Conservation (phyloP, 2,329 filamentous ascomycete species). For the Trichophyton verrucosum region DNA sequence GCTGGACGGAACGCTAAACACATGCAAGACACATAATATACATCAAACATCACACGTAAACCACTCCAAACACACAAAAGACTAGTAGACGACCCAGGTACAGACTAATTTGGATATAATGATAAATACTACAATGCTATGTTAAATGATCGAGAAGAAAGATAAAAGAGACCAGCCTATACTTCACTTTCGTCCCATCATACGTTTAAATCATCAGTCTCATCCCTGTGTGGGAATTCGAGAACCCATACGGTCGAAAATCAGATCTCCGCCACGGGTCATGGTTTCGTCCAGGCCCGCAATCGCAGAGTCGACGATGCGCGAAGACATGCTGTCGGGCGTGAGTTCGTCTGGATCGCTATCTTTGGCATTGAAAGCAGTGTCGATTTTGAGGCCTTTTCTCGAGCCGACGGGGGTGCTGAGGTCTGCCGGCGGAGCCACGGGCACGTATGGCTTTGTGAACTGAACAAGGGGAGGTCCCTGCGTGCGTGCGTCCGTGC, state of each 20-base stretch:
- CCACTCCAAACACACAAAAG: not conserved
- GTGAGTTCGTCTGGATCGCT: slow-evolving; percentile 34
- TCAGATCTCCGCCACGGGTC: slow-evolving; percentile 25
- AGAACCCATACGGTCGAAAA: slow-evolving; percentile 34
- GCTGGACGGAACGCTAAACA: not conserved
- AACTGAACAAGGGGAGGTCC: slow-evolving; percentile 33
- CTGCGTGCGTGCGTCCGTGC: slow-evolving; percentile 35
- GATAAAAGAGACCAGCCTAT: not conserved
- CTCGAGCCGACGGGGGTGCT: slow-evolving; percentile 16
- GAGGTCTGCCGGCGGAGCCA: slow-evolving; percentile 18
- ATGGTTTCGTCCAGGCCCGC: slow-evolving; percentile 30
- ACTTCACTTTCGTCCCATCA: not conserved
- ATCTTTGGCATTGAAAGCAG: slow-evolving; percentile 23
- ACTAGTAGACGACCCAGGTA: not conserved
- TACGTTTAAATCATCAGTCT: not conserved
- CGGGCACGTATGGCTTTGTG: slow-evolving; percentile 22
- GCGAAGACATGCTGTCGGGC: slow-evolving; percentile 38
- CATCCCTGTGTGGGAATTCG: slow-evolving; percentile 17
- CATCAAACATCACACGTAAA: not conserved
- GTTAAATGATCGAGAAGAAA: not conserved
- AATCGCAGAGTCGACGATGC: slow-evolving; percentile 35
- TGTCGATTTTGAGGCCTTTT: slow-evolving; percentile 31
- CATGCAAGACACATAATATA: not conserved
- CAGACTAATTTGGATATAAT: not conserved
- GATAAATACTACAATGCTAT: not conserved